phyloP scores from a whole-genome alignment of 306 rosid species.

The Quercus alba region DNA sequence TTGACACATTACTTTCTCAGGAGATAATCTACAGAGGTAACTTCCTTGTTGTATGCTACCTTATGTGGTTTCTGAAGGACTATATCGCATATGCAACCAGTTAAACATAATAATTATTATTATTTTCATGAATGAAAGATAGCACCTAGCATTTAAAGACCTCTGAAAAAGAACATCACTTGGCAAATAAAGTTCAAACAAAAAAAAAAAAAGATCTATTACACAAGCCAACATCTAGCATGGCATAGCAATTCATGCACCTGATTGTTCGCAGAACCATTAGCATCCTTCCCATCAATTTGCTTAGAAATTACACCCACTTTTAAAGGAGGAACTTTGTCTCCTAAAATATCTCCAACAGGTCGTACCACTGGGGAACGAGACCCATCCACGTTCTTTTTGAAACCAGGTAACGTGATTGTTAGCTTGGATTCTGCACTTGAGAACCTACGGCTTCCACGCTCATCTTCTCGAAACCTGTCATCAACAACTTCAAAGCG shows the following conservation, averaged over 20 bases:
- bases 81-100: neutral
- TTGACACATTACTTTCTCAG: neutral
- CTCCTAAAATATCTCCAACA: constrained; percentile 16
- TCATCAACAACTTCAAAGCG: constrained; percentile 83
- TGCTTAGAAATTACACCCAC: constrained; percentile 32
- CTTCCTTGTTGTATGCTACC: neutral
- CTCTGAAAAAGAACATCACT: neutral
- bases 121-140: neutral
- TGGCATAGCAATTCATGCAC: constrained; percentile 11
- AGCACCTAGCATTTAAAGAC: neutral
- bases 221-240: constrained; percentile 1
- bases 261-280: constrained; percentile 28
- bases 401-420: constrained; percentile 26
- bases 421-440: constrained; percentile 39
- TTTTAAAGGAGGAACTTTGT: constrained; percentile 29
- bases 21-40: neutral
- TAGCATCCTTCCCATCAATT: constrained; percentile 19
- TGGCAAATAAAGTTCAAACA: neutral
- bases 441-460: constrained; percentile 31
- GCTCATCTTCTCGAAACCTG: constrained; percentile 55
- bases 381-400: constrained; percentile 24
- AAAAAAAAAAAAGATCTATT: neutral
- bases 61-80: neutral
- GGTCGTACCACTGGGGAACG: constrained; percentile 19
- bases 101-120: neutral